Conservation (phyloP, 2,329 filamentous ascomycete genomes). For the Tolypocladium endophyticum region DNA sequence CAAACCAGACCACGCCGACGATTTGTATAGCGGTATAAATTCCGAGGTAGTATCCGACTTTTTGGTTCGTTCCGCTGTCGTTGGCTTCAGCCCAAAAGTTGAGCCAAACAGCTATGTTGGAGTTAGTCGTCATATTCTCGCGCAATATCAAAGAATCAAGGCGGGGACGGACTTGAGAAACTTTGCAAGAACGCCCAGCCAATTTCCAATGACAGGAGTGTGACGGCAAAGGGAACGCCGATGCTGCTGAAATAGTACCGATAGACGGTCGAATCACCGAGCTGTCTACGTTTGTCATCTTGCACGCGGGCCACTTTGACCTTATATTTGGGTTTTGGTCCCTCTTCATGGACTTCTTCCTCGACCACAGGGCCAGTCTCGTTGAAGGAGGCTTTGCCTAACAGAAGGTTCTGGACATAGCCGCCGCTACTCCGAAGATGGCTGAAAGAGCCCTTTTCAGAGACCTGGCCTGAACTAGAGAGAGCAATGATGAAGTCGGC, state of each 20-base stretch:
- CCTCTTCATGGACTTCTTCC: neutral
- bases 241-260: conserved; percentile 18
- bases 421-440: neutral
- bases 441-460: neutral
- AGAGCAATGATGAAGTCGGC: neutral
- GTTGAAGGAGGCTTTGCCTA: neutral
- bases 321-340: neutral
- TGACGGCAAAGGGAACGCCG: conserved; percentile 9
- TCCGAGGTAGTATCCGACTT: conserved; percentile 12
- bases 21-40: conserved; percentile 14
- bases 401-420: neutral
- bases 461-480: neutral
- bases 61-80: neutral
- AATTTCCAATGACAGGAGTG: conserved; percentile 9
- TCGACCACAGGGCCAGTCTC: neutral
- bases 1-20: conserved; percentile 10
- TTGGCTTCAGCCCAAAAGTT: conserved; percentile 18
- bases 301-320: neutral
- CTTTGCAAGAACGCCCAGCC: conserved; percentile 13
- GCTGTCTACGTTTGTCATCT: conserved; percentile 14
- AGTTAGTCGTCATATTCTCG: neutral
- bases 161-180: conserved; percentile 15
- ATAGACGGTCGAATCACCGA: conserved; percentile 17
- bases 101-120: conserved; percentile 17
- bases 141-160: neutral